Conservation (phyloP, 2,329 filamentous ascomycete genomes). For the Canariomyces notabilis region DNA sequence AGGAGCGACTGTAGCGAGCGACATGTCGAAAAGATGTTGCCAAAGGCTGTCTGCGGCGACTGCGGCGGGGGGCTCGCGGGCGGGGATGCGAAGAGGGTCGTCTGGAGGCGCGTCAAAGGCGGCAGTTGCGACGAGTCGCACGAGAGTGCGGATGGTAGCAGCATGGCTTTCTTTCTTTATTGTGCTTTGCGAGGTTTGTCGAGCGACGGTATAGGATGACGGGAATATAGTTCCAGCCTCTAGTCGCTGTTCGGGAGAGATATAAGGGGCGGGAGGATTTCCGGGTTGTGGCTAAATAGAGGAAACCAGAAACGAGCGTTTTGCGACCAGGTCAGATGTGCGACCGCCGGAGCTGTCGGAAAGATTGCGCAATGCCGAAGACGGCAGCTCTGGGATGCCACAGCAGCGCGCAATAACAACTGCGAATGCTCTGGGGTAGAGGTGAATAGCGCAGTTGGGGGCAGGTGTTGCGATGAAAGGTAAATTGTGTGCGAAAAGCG, state of each 20-base stretch:
- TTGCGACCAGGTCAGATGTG: conserved; percentile 20
- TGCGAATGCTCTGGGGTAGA: not conserved
- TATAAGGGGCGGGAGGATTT: conserved; percentile 7
- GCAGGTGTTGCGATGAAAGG: not conserved
- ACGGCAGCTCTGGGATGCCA: not conserved
- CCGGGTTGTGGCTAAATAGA: conserved; percentile 11
- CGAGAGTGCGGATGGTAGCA: conserved; percentile 54
- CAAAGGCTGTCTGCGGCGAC: conserved; percentile 43
- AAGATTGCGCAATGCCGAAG: conserved; percentile 2
- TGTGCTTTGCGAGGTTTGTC: no score
- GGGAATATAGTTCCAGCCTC: not conserved
- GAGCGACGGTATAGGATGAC: not conserved
- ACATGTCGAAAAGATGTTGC: conserved; percentile 55
- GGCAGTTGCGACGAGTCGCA: conserved; percentile 50
- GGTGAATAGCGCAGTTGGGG: not conserved
- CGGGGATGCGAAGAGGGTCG: conserved; percentile 52
- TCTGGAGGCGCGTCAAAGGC: conserved; percentile 41
- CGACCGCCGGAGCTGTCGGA: conserved; percentile 8
- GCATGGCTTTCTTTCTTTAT: conserved; percentile 37
- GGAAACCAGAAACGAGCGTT: conserved; percentile 6
- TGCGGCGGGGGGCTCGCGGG: conserved; percentile 51
- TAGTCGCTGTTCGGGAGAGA: conserved; percentile 5
- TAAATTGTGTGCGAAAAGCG: not conserved
- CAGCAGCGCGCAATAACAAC: not conserved
- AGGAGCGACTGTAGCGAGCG: conserved; percentile 58